A percentile compares a stretch with the other conserved stretches of the same genome.
phyloP scores from a whole-genome alignment of 345 rosid species.

The Mallotus nudiflorus region DNA sequence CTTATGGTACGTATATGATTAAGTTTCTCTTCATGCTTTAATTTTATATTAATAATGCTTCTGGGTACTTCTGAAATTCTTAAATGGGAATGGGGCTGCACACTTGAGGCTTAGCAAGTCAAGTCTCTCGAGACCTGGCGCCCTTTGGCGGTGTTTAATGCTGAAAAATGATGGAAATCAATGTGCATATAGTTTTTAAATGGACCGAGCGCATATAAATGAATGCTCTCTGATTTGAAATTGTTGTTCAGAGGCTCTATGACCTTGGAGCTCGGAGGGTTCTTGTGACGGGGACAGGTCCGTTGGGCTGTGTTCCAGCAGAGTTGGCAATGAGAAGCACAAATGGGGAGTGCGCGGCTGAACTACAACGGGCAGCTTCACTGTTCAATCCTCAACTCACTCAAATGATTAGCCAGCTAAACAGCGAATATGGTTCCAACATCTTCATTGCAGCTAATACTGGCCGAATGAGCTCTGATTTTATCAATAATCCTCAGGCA shows the following conservation, averaged over 20 bases:
- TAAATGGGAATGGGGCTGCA: no score
- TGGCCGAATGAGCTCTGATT: not conserved
- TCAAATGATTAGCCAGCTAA: slow-evolving; percentile 17
- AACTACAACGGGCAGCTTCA: slow-evolving; percentile 22
- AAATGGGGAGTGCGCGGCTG: slow-evolving; percentile 13
- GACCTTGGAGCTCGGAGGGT: slow-evolving; percentile 28
- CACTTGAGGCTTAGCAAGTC: no score
- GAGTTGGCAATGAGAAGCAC: slow-evolving; percentile 25
- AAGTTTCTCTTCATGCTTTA: not conserved
- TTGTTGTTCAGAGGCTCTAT: slow-evolving; percentile 18
- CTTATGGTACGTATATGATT: slow-evolving; percentile 12
- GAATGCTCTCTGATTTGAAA: not conserved
- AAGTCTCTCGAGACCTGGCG: no score
- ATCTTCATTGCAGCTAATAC: slow-evolving; percentile 30
- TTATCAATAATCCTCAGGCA: slow-evolving; percentile 19
- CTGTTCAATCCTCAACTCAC: slow-evolving; percentile 27
- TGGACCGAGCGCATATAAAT: no score
- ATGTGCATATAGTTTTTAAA: no score
- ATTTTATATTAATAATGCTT: not conserved
- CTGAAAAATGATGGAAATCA: no score
- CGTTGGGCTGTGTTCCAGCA: slow-evolving; percentile 30
- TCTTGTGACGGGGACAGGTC: slow-evolving; percentile 33
- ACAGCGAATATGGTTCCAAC: slow-evolving; percentile 14
- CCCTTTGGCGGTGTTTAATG: no score
- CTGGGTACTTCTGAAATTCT: no score